Evolutionary conservation across 140 eudicot species (phyloP).

Genomic region (Anethum foeniculum): DNA sequence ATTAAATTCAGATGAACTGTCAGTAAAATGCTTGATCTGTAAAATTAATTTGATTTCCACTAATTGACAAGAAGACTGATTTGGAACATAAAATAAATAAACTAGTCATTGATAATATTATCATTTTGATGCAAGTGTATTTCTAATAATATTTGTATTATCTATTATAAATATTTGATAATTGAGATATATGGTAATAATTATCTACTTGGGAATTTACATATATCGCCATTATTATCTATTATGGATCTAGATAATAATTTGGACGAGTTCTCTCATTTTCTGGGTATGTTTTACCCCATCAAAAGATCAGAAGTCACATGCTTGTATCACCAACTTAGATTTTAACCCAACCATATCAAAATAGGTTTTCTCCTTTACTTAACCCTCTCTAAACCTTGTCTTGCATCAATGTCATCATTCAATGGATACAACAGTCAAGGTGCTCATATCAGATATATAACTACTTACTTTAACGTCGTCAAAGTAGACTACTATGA

Average conservation of each 20-base stretch:
- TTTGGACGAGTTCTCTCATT: neutral
- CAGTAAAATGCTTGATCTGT: neutral
- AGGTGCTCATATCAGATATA: neutral
- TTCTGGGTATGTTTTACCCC: neutral
- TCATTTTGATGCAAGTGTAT: neutral
- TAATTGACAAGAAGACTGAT: neutral
- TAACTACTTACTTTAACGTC: neutral
- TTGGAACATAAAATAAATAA: neutral
- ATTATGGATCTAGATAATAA: neutral
- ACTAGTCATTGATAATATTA: neutral
- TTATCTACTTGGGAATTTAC: neutral
- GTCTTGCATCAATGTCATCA: neutral
- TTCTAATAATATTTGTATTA: neutral
- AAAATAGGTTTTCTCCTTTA: neutral
- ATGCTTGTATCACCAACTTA: neutral
- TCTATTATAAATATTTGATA: neutral
- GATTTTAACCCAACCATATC: neutral
- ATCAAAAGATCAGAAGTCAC: neutral
- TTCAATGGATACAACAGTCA: neutral
- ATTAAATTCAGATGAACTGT: neutral
- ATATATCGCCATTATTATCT: neutral
- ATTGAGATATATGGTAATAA: neutral
- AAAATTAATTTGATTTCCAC: neutral
- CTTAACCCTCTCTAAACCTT: neutral
- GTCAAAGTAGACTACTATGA: neutral